Evolutionary conservation across 768 basidiomycete species (phyloP), one percentile per base, ranked within the genome.

Genomic region (Suillus decipiens): DNA sequence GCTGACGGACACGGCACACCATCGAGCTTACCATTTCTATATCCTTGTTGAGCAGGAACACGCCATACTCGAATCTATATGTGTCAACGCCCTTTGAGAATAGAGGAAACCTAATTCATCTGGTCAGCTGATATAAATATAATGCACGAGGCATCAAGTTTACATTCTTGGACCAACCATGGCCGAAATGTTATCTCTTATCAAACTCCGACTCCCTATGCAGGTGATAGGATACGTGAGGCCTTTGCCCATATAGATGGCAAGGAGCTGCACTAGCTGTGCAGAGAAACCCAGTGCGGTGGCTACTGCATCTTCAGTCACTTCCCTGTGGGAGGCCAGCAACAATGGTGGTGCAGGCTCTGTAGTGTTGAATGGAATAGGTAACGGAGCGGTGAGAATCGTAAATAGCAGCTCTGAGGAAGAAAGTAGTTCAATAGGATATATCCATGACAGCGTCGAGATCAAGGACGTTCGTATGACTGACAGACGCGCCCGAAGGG

Each of bases 41-140:
- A 75, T 99, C 84, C 76, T 99, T 99, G 79, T 99, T 99, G 37
- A 99, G 81, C 47, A 99, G 77, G 75, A 95, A 99, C 5, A 99
- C 96, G 4, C 89, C 97, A 78, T 99, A 99, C 75, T 99, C 96
- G 71, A 96, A 99, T 31, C 97, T 84, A 77, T 98, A 99, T 48
- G 90, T 91, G 73, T 99, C 97, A 63, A 98, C 96, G 5, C 96
- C 95, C 77, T 86, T 92, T 1, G 93, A 89, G 75, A 94, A 99
- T 36, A 99, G 78, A 19, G 97, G 97, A 75, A 99, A 99, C 84
- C 96, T 97, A 68, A 50, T 15, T 54, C 62, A 43, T 37, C 48
- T 28, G 19, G 53, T 75, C 62, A 70, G 59, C 61, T 48, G 22
- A 58, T 15, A 15, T 45, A 19, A 28, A 53, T 47, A 54, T 60